Evolutionary conservation across 1,284 basidiomycete species (phyloP).

Genomic region (Porodaedalea pini): DNA sequence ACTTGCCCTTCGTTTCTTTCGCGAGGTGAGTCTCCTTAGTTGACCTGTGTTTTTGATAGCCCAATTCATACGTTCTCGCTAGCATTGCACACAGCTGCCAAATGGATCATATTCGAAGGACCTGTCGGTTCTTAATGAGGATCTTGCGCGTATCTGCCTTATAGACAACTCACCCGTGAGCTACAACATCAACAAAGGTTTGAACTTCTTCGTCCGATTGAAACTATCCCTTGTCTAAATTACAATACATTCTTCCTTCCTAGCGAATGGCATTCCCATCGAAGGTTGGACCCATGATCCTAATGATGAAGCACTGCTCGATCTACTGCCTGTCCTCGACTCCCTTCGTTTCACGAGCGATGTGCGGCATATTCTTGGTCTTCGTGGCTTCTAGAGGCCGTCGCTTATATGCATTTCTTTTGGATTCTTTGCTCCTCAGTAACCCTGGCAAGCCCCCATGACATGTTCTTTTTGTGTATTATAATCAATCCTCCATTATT

Average conservation of each 20-base stretch:
- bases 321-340: conserved; percentile 93
- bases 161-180: conserved; percentile 96
- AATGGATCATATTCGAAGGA: conserved; percentile 97
- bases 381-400: conserved; percentile 51
- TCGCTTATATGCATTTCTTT: conserved; percentile 1
- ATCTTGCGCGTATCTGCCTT: conserved; percentile 88
- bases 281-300: conserved; percentile 99
- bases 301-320: conserved; percentile 92
- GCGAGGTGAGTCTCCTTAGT: conserved; percentile 63
- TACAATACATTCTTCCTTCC: too few species aligned
- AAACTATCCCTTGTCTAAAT: not conserved
- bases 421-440: conserved; percentile 2
- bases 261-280: conserved; percentile 97
- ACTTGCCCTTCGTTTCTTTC: conserved; percentile 83
- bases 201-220: conserved; percentile 29
- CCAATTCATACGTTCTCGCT: conserved; percentile 15
- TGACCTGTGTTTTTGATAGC: not conserved
- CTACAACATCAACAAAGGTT: conserved; percentile 91
- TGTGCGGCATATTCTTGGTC: conserved; percentile 88
- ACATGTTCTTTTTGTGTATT: conserved; percentile 7
- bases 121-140: conserved; percentile 80
- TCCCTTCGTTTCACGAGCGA: conserved; percentile 94
- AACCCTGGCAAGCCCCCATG: not conserved
- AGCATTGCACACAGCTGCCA: conserved; percentile 89
- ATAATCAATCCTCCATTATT: not conserved